phyloP scores from a whole-genome alignment of 2,329 filamentous ascomycete genomes.

The Aspergillus sp. region DNA sequence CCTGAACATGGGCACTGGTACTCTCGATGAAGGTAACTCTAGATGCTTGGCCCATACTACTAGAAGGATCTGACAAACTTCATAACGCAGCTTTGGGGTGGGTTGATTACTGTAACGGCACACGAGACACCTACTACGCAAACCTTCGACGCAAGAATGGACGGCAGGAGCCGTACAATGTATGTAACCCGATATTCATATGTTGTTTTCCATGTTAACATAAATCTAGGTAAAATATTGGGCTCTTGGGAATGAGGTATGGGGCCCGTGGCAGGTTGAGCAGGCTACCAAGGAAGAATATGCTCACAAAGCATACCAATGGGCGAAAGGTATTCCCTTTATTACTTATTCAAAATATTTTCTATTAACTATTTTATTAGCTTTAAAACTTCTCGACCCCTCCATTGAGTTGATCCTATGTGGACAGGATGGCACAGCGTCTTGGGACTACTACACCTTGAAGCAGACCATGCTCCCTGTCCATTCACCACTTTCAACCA shows the following conservation, averaged over 20 bases:
- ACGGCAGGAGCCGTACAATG: slow-evolving; percentile 71
- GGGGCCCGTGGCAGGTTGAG: slow-evolving; percentile 61
- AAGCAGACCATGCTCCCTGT: slow-evolving; percentile 63
- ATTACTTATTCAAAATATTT: not conserved
- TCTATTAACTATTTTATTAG: slow-evolving; percentile 20
- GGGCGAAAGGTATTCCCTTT: slow-evolving; percentile 52
- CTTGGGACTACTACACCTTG: slow-evolving; percentile 73
- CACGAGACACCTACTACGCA: slow-evolving; percentile 75
- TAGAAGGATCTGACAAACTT: not conserved
- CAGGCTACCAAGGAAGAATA: slow-evolving; percentile 62
- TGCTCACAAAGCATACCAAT: slow-evolving; percentile 58
- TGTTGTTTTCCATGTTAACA: not conserved
- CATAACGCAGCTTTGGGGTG: slow-evolving; percentile 61
- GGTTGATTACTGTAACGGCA: slow-evolving; percentile 84
- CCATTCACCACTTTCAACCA: slow-evolving; percentile 43
- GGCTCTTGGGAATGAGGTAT: slow-evolving; percentile 75
- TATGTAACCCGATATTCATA: slow-evolving; percentile 21
- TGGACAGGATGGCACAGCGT: slow-evolving; percentile 66
- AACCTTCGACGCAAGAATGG: slow-evolving; percentile 76
- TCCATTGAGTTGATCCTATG: slow-evolving; percentile 70
- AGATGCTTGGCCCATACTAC: not conserved
- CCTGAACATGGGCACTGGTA: slow-evolving; percentile 78
- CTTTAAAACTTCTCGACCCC: slow-evolving; percentile 57
- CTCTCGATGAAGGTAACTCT: slow-evolving; percentile 51
- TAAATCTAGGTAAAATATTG: slow-evolving; percentile 68